Evolutionary conservation across 768 basidiomycete genomes (phyloP).

Genomic region (Fomitopsis pulvina): DNA sequence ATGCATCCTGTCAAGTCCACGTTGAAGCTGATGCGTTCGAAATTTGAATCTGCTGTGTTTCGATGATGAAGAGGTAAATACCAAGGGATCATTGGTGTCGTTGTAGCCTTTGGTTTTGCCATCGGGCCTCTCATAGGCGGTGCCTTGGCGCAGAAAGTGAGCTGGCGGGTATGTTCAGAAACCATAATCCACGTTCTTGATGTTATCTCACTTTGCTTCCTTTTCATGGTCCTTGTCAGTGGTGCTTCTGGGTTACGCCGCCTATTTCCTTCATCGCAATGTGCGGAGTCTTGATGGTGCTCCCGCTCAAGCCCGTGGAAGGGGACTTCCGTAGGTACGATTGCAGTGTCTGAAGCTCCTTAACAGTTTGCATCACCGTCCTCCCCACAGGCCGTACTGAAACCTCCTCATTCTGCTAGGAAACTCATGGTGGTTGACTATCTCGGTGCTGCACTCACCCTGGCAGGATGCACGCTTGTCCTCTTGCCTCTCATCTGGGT

Average conservation of each 20-base stretch:
- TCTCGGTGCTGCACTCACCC: conserved; percentile 49
- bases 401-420: conserved; percentile 25
- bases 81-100: conserved; percentile 63
- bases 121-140: conserved; percentile 68
- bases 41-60: too few relatives aligned
- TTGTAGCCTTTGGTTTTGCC: conserved; percentile 54
- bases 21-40: too few relatives aligned
- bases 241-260: conserved; percentile 73
- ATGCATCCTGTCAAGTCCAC: background rate
- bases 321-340: conserved; percentile 48
- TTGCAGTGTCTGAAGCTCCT: background rate
- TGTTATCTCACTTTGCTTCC: background rate
- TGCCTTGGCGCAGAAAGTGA: conserved; percentile 50
- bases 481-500: conserved; percentile 73
- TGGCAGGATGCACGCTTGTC: conserved; percentile 54
- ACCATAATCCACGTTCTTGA: background rate
- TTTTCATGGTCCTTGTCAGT: conserved; percentile 43
- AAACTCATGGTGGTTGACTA: conserved; percentile 67
- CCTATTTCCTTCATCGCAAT: conserved; percentile 51
- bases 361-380: background rate
- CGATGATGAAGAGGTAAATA: conserved; percentile 60
- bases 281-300: conserved; percentile 48
- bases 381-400: background rate
- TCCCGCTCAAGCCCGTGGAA: conserved; percentile 64
- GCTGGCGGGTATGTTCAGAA: conserved; percentile 43